phyloP scores from a whole-genome alignment of 2,329 filamentous ascomycete species.

The Huntiella decipiens region DNA sequence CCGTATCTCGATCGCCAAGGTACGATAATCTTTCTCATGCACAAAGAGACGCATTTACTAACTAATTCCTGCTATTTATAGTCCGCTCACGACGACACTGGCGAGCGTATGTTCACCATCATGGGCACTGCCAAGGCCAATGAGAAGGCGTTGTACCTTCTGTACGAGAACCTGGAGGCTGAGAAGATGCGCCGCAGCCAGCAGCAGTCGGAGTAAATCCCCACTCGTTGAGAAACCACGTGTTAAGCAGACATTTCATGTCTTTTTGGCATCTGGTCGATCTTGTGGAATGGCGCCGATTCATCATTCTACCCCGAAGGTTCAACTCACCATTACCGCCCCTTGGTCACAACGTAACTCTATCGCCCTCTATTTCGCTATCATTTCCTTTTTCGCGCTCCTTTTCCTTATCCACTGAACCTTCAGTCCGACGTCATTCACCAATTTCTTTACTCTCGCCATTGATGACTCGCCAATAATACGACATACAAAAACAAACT shows the following conservation, averaged over 20 bases:
- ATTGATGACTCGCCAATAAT: no score
- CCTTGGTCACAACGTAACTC: background rate
- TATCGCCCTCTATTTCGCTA: background rate
- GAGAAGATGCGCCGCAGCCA: constrained; percentile 98
- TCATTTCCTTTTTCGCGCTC: background rate
- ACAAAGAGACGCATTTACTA: background rate
- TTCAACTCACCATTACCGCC: constrained; percentile 3
- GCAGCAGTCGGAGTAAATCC: constrained; percentile 31
- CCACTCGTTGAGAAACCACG: background rate
- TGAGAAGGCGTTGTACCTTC: constrained; percentile 82
- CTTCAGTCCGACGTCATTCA: background rate
- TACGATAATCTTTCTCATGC: constrained; percentile 17
- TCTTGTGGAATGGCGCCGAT: background rate
- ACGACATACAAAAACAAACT: no score
- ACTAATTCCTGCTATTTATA: constrained; percentile 15
- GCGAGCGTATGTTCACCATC: constrained; percentile 99
- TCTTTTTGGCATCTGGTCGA: background rate
- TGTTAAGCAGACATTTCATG: no score
- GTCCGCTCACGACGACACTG: constrained; percentile 88
- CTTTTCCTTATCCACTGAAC: background rate
- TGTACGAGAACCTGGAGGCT: constrained; percentile 95
- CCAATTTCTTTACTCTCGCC: background rate
- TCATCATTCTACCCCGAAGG: background rate
- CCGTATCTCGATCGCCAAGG: constrained; percentile 93
- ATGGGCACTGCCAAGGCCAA: constrained; percentile 89